Percentiles rank a stretch among this genome's conserved stretches.
These are phyloP conservation scores for Elaeis oleifera DNA, from an alignment of 202 grass and related monocot species.

Conservation along the genomic window DNA sequence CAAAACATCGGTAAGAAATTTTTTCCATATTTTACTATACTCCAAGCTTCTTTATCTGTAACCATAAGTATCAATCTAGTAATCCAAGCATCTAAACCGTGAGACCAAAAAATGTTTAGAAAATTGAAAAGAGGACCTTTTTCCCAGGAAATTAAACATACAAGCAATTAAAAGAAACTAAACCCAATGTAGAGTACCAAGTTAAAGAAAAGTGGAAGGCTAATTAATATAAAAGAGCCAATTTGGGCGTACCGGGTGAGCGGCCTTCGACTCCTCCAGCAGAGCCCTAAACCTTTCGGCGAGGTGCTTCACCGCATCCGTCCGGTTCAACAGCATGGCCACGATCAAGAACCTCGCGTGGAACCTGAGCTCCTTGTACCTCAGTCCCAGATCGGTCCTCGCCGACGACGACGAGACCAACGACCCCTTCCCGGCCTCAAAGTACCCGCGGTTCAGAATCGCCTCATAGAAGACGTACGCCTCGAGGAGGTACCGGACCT, in stretches of 20 bases:
- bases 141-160: no score
- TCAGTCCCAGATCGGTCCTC: constrained; percentile 16
- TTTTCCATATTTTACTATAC: no score
- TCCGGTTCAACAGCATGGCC: constrained; percentile 64
- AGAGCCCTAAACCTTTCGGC: constrained; percentile 54
- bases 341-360: constrained; percentile 79
- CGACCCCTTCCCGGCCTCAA: neutral
- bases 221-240: no score
- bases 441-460: constrained; percentile 13
- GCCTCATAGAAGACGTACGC: constrained; percentile 26
- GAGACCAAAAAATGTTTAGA: no score
- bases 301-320: constrained; percentile 70
- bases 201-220: no score
- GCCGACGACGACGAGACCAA: constrained; percentile 1
- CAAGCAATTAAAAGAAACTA: no score
- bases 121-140: no score
- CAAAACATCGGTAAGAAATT: no score
- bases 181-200: no score
- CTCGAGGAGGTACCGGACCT: constrained; percentile 15
- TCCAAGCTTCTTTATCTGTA: no score
- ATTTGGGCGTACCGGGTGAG: constrained; percentile 48
- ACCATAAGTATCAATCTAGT: no score
- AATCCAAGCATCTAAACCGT: no score
- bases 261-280: constrained; percentile 62
- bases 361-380: constrained; percentile 87